A percentile compares a stretch with the other conserved stretches of the same genome.
These are phyloP conservation scores for Paxillus involutus DNA, from an alignment of 768 basidiomycete genomes.

Conservation along the genomic window DNA sequence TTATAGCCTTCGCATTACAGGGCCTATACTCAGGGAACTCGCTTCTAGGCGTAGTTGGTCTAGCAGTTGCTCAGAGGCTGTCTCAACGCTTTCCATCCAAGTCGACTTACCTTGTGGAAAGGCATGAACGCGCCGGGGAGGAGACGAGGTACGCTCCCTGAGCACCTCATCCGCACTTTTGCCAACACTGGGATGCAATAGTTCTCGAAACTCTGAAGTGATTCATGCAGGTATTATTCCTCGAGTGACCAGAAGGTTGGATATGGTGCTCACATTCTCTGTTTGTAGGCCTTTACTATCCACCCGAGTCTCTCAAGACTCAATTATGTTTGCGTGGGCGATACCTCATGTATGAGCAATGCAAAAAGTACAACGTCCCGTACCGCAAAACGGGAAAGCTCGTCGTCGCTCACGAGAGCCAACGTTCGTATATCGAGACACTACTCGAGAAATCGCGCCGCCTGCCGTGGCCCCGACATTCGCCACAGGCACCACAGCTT, in stretches of 20 bases:
- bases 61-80: constrained; percentile 81
- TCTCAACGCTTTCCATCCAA: constrained; percentile 60
- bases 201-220: constrained; percentile 93
- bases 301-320: constrained; percentile 80
- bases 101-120: constrained; percentile 80
- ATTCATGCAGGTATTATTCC: constrained; percentile 73
- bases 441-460: constrained; percentile 62
- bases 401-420: constrained; percentile 72
- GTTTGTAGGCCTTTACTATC: constrained; percentile 76
- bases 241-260: not conserved
- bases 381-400: constrained; percentile 83
- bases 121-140: constrained; percentile 72
- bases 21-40: not conserved
- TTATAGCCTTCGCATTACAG: not conserved
- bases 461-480: constrained; percentile 52
- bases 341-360: constrained; percentile 78
- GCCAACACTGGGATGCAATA: constrained; percentile 25
- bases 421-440: constrained; percentile 66
- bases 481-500: constrained; percentile 18
- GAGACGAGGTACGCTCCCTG: constrained; percentile 69
- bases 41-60: constrained; percentile 72
- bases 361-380: constrained; percentile 60
- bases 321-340: constrained; percentile 84
- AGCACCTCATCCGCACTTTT: not conserved
- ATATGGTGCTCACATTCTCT: not conserved